Base-by-base conservation (phyloP, 2,329 filamentous ascomycete species). In the Thielaviopsis ethacetica region DNA sequence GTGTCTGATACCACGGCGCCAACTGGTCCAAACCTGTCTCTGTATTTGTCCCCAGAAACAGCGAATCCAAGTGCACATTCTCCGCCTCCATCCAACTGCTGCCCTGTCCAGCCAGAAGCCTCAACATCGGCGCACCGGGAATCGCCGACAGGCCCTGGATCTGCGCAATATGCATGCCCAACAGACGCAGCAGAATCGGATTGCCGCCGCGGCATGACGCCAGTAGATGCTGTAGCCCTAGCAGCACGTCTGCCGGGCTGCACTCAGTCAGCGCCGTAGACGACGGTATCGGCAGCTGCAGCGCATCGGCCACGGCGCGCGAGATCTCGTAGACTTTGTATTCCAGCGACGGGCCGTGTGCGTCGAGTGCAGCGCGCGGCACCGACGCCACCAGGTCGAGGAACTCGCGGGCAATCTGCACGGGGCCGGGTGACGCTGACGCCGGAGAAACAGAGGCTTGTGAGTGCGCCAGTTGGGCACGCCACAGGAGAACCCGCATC, bases 401-500 rank as follows among this genome's bases (percentile, higher is more conserved):
- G 24, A 78, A 75, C 54, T 77, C 73, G 15, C 69, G 69, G 3
- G 74, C 74, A 51, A 76, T 75, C 17, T 71, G 66, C 2, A 77
- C 67, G 0, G 74, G 75, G 57, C 71, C 66, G 62, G 68, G 52
- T 2, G 10, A 58, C 15, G 15, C 15, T 41, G 10, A 34, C 10
- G 30, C 2, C 10, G 10, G 7, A 10, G 30, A 34, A 34, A 12
- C 10, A 9, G 30, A 34, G 2, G 17, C 30, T 24, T 24, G 27
- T 5, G 24, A 38, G 59, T 67, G 68, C 0, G 67, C 65, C 27
- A 71, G 65, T 0, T 71, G 69, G 1, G 72, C 68, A 17, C 73
- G 69, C 75, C 74, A 77, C 15, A 76, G 62, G 2, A 77, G 69
- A 50, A 75, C 71, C 7, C 73, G 71, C 75, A 77, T 77, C 75